Conservation (phyloP, 495 filamentous ascomycete species). For the Annulohypoxylon nitens region DNA sequence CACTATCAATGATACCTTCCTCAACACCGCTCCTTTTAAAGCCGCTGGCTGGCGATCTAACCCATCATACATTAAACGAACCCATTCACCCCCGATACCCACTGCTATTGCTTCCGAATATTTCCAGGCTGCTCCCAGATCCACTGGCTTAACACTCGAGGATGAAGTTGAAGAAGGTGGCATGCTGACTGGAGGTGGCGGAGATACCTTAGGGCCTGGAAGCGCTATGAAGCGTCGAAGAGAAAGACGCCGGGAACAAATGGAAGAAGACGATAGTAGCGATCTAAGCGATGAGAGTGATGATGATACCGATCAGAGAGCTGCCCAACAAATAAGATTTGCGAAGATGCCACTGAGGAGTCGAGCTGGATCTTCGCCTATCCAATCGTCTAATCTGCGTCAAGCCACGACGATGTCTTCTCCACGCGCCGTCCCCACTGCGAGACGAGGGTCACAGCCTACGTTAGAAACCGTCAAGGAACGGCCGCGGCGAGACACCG, state of each 20-base stretch:
- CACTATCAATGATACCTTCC: conserved; percentile 86
- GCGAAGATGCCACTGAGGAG: conserved; percentile 91
- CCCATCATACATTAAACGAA: conserved; percentile 83
- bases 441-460: conserved; percentile 79
- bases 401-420: conserved; percentile 56
- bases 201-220: conserved; percentile 78
- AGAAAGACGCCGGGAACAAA: conserved; percentile 74
- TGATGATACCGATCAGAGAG: conserved; percentile 79
- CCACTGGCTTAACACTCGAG: conserved; percentile 68
- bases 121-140: conserved; percentile 77
- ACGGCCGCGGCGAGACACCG: conserved; percentile 83
- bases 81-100: conserved; percentile 95
- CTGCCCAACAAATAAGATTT: conserved; percentile 89
- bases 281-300: conserved; percentile 97
- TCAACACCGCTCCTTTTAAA: conserved; percentile 96
- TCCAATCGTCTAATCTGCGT: conserved; percentile 70
- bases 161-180: conserved; percentile 87
- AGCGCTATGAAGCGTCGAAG: conserved; percentile 67
- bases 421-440: conserved; percentile 49
- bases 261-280: conserved; percentile 96
- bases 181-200: conserved; percentile 79
- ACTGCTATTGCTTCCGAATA: conserved; percentile 92
- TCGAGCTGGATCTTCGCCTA: conserved; percentile 88
- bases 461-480: conserved; percentile 80
- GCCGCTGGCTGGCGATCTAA: conserved; percentile 91